A percentile compares a stretch with the other conserved stretches of the same genome.
Evolutionary conservation across 495 filamentous ascomycete species (phyloP).

Genomic region (Penicillium goetzii): DNA sequence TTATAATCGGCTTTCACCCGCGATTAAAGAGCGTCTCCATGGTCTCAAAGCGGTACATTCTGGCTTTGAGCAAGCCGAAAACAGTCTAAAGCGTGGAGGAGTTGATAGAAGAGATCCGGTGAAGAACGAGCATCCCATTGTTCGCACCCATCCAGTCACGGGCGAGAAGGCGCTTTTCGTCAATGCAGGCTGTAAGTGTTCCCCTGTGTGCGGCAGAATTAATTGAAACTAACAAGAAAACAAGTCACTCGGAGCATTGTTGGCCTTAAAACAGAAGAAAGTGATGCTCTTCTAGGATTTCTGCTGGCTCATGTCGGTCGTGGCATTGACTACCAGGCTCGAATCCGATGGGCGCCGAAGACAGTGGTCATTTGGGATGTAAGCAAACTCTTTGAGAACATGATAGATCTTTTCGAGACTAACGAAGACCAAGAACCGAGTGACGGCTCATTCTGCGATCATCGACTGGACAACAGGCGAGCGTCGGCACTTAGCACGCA

Average conservation of each 20-base stretch:
- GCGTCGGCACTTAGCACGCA: constrained; percentile 76
- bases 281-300: constrained; percentile 75
- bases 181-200: constrained; percentile 72
- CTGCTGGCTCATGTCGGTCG: constrained; percentile 75
- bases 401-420: neutral
- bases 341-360: constrained; percentile 72
- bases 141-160: constrained; percentile 79
- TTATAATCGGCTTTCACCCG: constrained; percentile 74
- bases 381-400: constrained; percentile 22
- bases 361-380: constrained; percentile 85
- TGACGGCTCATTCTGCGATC: constrained; percentile 77
- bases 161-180: constrained; percentile 84
- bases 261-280: constrained; percentile 77
- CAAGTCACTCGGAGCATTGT: constrained; percentile 72
- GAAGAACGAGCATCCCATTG: constrained; percentile 69
- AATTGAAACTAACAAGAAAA: constrained; percentile 13
- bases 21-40: constrained; percentile 72
- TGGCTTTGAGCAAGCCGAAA: constrained; percentile 68
- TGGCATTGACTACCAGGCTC: constrained; percentile 75
- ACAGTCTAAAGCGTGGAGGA: constrained; percentile 56
- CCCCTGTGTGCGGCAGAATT: neutral
- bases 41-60: constrained; percentile 79
- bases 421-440: constrained; percentile 60
- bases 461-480: constrained; percentile 76
- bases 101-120: constrained; percentile 74